Conservation (phyloP, 2,329 filamentous ascomycete species). For the Cladosporium sp. region DNA sequence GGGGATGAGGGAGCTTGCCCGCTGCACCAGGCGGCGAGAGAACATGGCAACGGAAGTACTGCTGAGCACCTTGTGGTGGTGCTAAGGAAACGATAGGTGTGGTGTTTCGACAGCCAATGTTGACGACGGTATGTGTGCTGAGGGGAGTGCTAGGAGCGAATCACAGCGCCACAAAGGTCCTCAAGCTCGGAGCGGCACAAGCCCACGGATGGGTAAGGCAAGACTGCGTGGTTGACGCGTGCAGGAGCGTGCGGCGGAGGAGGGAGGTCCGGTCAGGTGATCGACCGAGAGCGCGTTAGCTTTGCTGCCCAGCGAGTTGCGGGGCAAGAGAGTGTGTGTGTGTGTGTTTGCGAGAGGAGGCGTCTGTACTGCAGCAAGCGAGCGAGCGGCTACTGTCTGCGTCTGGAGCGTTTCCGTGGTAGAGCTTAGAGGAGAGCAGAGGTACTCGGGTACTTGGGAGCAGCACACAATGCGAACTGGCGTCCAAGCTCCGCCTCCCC, state of each 20-base stretch:
- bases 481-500: not conserved
- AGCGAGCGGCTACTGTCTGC: not conserved
- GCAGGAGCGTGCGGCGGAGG: not conserved
- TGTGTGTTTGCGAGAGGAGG: not conserved
- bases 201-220: not conserved
- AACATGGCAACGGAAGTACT: slow-evolving; percentile 16
- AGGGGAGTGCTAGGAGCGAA: slow-evolving; percentile 6
- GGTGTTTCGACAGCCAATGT: not conserved
- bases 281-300: not conserved
- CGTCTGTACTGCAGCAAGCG: not conserved
- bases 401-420: not conserved
- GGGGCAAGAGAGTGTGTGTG: not conserved
- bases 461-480: not conserved
- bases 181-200: not conserved
- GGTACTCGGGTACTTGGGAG: not conserved
- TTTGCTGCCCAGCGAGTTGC: not conserved
- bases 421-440: not conserved
- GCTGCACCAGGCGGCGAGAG: slow-evolving; percentile 16
- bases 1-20: slow-evolving; percentile 11
- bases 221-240: slow-evolving; percentile 4
- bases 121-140: slow-evolving; percentile 5
- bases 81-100: not conserved
- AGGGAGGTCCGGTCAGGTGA: slow-evolving; percentile 4
- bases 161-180: not conserved
- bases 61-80: not conserved